A percentile compares a stretch with the other conserved stretches of the same genome.
Conservation (phyloP, 1,139 yeast genomes). For the Hansenula sp. region DNA sequence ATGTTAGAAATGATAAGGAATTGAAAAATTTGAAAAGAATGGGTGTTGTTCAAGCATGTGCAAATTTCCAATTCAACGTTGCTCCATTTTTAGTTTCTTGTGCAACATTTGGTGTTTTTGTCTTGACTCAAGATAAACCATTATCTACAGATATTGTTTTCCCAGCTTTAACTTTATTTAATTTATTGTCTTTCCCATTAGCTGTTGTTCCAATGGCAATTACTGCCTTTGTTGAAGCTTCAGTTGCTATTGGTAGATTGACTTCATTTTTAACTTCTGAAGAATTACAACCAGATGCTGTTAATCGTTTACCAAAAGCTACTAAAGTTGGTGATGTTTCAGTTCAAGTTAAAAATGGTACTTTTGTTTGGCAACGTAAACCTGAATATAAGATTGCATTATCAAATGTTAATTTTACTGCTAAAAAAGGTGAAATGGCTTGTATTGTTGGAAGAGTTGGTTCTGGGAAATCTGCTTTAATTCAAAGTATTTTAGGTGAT, state of each 20-base stretch:
- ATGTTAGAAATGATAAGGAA: conserved; percentile 88
- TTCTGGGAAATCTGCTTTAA: conserved; percentile 82
- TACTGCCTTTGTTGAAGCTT: conserved; percentile 82
- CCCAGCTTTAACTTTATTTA: conserved; percentile 88
- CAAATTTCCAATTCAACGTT: conserved; percentile 76
- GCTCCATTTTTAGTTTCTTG: conserved; percentile 92
- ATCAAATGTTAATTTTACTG: conserved; percentile 60
- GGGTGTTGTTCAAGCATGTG: conserved; percentile 71
- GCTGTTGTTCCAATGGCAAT: conserved; percentile 93
- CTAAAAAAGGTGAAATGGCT: conserved; percentile 75
- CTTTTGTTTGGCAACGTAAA: conserved; percentile 84
- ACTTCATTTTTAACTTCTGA: conserved; percentile 67
- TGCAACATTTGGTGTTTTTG: conserved; percentile 84
- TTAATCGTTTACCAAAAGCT: conserved; percentile 52
- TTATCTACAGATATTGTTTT: conserved; percentile 89
- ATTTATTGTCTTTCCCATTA: conserved; percentile 83
- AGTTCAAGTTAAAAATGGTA: conserved; percentile 65
- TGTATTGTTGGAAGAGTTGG: conserved; percentile 95
- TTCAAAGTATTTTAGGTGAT: conserved; percentile 85
- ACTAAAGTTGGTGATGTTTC: conserved; percentile 60
- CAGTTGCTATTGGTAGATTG: conserved; percentile 80
- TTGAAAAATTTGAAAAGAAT: conserved; percentile 70
- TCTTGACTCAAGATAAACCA: conserved; percentile 58
- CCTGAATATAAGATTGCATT: conserved; percentile 78
- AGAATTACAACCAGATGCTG: conserved; percentile 80